Base-by-base conservation (phyloP, 768 basidiomycete genomes). In the Termitomyces sp. region DNA sequence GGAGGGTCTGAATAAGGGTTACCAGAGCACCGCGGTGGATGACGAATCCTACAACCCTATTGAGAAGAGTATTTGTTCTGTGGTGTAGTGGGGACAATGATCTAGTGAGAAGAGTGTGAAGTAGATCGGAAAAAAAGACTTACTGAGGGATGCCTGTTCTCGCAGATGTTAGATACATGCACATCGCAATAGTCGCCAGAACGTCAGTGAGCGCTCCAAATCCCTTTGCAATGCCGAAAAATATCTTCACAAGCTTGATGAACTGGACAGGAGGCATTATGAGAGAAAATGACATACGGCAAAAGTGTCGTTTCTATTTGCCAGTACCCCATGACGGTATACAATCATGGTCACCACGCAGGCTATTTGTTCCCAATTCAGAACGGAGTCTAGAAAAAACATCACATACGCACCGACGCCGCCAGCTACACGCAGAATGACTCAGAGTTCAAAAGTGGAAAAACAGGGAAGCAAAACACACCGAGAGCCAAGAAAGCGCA, bases 21-120 rank as follows among this genome's bases (percentile, higher is more conserved):
- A 79, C 76, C 24, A 78, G 70, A n/a, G 68, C 65, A n/a, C 77
- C 77, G 38, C 77, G 72, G 35, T 77, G 70, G 21, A 79, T 66
- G 42, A 75, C 64, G 45, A 71, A 75, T 56, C 69, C 65, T 37
- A 76, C 72, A 30, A 79, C 65, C 5, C 64, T 65, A n/a, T 68
- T 69, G 45, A 79, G 64, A 22, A 77, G 51, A 1, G 64, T 64
- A 44, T 73, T 72, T 3, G 76, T 77, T 37, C 77, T 78, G 58
- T 37, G 2, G n/a, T 28, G 19, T 48, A 10, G 9, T n/a, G 30
- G 21, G 15, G 6, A 35, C 11, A 30, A 24, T 22, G 40, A 15
- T n/a, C 26, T 6, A 45, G 7, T 10, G 45, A 32, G 35, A 42
- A 32, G 12, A 32, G 1, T 21, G 21, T 5, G 7, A 15, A 1